phyloP scores from a whole-genome alignment of 2,329 filamentous ascomycete species.

The Gliomastix tumulicola region DNA sequence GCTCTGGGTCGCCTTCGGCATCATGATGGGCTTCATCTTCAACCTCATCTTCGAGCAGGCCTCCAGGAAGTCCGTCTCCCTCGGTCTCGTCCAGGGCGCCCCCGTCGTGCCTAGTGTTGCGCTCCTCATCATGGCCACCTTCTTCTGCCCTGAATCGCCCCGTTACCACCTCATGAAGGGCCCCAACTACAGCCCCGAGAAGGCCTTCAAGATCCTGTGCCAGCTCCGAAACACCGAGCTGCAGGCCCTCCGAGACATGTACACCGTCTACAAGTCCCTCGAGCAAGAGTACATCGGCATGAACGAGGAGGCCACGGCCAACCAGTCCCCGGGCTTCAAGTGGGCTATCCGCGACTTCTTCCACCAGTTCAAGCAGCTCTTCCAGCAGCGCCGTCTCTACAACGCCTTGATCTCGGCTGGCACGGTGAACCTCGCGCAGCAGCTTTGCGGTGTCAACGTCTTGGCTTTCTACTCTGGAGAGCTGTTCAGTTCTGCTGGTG shows the following conservation, averaged over 20 bases:
- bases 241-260: constrained; percentile 32
- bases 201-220: constrained; percentile 24
- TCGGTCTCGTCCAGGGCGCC: constrained; percentile 26
- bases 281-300: constrained; percentile 18
- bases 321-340: constrained; percentile 14
- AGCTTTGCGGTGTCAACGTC: constrained; percentile 27
- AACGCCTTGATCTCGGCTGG: constrained; percentile 21
- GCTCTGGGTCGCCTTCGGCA: constrained; percentile 31
- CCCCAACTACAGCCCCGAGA: constrained; percentile 24
- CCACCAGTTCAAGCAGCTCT: constrained; percentile 17
- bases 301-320: constrained; percentile 11
- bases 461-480: constrained; percentile 36
- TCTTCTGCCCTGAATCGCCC: constrained; percentile 32
- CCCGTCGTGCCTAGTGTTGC: constrained; percentile 26
- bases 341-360: constrained; percentile 18
- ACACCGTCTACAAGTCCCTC: constrained; percentile 26
- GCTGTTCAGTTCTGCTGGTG: constrained; percentile 14
- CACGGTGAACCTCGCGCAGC: constrained; percentile 22
- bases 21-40: constrained; percentile 24
- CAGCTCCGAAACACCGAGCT: constrained; percentile 30
- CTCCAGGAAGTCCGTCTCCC: constrained; percentile 5
- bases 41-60: constrained; percentile 27
- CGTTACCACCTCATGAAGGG: constrained; percentile 32
- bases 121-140: constrained; percentile 23
- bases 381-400: constrained; percentile 17